Evolutionary conservation across 805 yeast species (phyloP).

Genomic region (Kuraishia cidri): DNA sequence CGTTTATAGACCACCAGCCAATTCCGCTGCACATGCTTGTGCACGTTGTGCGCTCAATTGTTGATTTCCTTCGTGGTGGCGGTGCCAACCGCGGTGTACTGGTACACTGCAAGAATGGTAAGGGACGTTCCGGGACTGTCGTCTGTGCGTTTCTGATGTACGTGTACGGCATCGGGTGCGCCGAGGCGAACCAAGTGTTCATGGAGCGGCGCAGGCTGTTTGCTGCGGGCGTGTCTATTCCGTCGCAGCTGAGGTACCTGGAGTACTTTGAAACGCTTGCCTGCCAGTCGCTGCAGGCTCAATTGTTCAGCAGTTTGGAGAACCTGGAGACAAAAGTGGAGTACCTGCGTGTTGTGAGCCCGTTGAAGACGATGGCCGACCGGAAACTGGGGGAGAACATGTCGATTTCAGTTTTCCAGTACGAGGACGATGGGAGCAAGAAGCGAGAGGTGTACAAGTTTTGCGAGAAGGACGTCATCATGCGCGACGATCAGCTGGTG

Average conservation of each 20-base stretch:
- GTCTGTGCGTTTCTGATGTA: slow-evolving; percentile 65
- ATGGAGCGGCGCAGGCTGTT: slow-evolving; percentile 37
- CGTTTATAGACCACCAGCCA: slow-evolving; percentile 73
- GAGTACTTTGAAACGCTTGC: slow-evolving; percentile 30
- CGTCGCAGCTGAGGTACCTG: slow-evolving; percentile 61
- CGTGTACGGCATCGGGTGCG: slow-evolving; percentile 21
- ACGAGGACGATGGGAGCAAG: too few relatives aligned
- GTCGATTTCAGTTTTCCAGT: too few relatives aligned
- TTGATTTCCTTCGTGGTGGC: slow-evolving; percentile 26
- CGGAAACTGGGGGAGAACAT: too few relatives aligned
- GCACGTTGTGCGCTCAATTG: slow-evolving; percentile 32
- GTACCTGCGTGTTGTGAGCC: too few relatives aligned
- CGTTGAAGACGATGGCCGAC: too few relatives aligned
- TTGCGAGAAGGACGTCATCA: too few relatives aligned
- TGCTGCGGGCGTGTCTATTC: slow-evolving; percentile 63
- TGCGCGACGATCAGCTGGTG: too few relatives aligned
- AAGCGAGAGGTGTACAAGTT: too few relatives aligned
- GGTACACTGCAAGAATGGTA: slow-evolving; percentile 85
- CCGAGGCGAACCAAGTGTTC: slow-evolving; percentile 43
- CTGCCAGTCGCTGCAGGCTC: too few relatives aligned
- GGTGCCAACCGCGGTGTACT: slow-evolving; percentile 36
- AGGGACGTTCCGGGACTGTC: slow-evolving; percentile 82
- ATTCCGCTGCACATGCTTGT: slow-evolving; percentile 53
- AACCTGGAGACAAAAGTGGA: too few relatives aligned
- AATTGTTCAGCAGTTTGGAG: too few relatives aligned